These are phyloP conservation scores for Beta macrorhiza DNA, from an alignment of 179 eudicot species.

Conservation along the genomic window DNA sequence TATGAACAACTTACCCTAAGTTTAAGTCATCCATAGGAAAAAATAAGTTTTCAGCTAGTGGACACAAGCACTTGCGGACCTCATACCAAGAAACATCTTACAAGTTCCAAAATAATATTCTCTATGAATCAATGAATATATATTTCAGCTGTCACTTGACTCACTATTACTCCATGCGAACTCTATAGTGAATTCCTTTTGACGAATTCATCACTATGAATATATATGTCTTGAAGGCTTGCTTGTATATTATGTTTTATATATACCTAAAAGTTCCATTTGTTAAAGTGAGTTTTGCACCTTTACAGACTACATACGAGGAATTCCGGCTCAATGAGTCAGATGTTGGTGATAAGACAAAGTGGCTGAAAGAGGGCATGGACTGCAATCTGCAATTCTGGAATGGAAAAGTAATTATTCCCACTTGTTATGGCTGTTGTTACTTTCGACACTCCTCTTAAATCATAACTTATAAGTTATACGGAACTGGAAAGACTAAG, in stretches of 20 bases:
- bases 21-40: not conserved
- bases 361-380: conserved; percentile 97
- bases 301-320: conserved; percentile 73
- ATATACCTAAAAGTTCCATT: not conserved
- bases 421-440: conserved; percentile 1
- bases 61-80: not conserved
- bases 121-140: not conserved
- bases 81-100: not conserved
- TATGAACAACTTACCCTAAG: not conserved
- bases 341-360: conserved; percentile 74
- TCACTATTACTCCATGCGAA: not conserved
- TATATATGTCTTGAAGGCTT: not conserved
- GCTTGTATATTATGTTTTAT: not conserved
- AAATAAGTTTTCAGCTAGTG: not conserved
- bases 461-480: not conserved
- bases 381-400: conserved; percentile 90
- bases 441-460: not conserved
- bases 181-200: not conserved
- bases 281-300: conserved; percentile 9
- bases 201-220: not conserved
- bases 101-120: not conserved
- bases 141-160: not conserved
- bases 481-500: not conserved
- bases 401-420: conserved; percentile 66
- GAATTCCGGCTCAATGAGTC: conserved; percentile 75